Percentiles rank a stretch among this genome's conserved stretches.
These are phyloP conservation scores for Stephanocyclus meneghinianus DNA, from an alignment of 352 stramenopile genomes.

Conservation along the genomic window DNA sequence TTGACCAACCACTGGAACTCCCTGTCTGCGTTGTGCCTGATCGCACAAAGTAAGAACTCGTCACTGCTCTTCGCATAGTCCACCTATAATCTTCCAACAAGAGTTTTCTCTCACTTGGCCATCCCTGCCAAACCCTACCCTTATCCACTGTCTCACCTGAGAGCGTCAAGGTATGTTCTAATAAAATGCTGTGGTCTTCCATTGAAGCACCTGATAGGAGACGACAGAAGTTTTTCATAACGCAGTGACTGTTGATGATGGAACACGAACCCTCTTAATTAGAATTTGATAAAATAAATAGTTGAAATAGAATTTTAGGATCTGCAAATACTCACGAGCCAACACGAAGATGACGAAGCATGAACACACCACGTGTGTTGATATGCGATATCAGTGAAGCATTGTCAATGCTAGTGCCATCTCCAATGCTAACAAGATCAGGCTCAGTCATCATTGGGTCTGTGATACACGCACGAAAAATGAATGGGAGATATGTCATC, in stretches of 20 bases:
- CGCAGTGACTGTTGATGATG: not conserved
- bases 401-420: constrained; percentile 54
- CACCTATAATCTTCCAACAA: constrained; percentile 5
- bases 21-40: too few species aligned
- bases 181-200: constrained; percentile 53
- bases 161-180: constrained; percentile 64
- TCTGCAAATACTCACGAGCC: constrained; percentile 15
- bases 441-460: constrained; percentile 66
- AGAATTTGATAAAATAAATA: constrained; percentile 6
- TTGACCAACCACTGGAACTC: too few species aligned
- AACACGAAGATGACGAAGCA: constrained; percentile 46
- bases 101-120: constrained; percentile 30
- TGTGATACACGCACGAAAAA: not conserved
- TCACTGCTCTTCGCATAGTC: not conserved
- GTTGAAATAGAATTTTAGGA: constrained; percentile 29
- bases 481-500: not conserved
- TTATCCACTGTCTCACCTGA: constrained; percentile 63
- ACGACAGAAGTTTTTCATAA: constrained; percentile 17
- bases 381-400: constrained; percentile 60
- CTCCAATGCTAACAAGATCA: constrained; percentile 59
- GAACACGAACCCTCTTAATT: too few species aligned
- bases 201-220: constrained; percentile 56
- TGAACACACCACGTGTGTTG: constrained; percentile 71
- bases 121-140: constrained; percentile 59
- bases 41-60: not conserved